Percentiles rank a stretch among this genome's conserved stretches.
Conservation (phyloP, 1,284 basidiomycete genomes). For the Heterobasidion irregulare region DNA sequence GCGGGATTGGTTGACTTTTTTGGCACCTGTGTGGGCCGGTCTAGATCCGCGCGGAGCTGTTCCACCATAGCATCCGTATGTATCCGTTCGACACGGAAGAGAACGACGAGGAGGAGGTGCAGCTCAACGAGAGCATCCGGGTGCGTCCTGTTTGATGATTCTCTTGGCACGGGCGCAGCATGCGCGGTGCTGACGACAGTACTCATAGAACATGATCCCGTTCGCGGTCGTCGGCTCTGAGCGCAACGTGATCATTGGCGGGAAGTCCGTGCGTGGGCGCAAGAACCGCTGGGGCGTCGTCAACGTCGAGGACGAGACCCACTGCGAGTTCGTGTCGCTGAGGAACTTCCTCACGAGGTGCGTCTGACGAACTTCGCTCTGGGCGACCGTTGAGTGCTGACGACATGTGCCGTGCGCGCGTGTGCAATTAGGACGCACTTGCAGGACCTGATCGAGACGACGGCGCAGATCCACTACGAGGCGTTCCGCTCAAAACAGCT, state of each 20-base stretch:
- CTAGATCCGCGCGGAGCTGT: slow-evolving; percentile 88
- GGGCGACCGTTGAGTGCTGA: not conserved
- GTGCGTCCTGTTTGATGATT: slow-evolving; percentile 35
- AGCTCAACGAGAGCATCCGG: slow-evolving; percentile 86
- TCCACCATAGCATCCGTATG: slow-evolving; percentile 88
- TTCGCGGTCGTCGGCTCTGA: slow-evolving; percentile 97
- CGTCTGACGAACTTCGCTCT: slow-evolving; percentile 14
- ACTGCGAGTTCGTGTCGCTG: slow-evolving; percentile 98
- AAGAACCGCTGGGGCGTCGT: slow-evolving; percentile 99
- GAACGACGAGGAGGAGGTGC: slow-evolving; percentile 86
- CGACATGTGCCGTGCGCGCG: not conserved
- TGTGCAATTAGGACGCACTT: slow-evolving; percentile 70
- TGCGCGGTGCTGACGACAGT: not conserved
- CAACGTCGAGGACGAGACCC: slow-evolving; percentile 93
- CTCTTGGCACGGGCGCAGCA: not conserved
- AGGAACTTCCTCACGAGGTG: slow-evolving; percentile 93
- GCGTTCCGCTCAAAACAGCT: slow-evolving; percentile 98
- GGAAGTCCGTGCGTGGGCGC: slow-evolving; percentile 90
- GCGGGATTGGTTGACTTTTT: no score
- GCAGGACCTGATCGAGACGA: slow-evolving; percentile 98
- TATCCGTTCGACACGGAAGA: slow-evolving; percentile 99
- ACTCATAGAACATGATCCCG: slow-evolving; percentile 77
- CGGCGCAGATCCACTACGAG: slow-evolving; percentile 98
- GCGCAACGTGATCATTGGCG: slow-evolving; percentile 89
- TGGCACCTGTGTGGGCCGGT: no score